phyloP scores from a whole-genome alignment of 208 protist species.

The Acanthamoeba royreba region DNA sequence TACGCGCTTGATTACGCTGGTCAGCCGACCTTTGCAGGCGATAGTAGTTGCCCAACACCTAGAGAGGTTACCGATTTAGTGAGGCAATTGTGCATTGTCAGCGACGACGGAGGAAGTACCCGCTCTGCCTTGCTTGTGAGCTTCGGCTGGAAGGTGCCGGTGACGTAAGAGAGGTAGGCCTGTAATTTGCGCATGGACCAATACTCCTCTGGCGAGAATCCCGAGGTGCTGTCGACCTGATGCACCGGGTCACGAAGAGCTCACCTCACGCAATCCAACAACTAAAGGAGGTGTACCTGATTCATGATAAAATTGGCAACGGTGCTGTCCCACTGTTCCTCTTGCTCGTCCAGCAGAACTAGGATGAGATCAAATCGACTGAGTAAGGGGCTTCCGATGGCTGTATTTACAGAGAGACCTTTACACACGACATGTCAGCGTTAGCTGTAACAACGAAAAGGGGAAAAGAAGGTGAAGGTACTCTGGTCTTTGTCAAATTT shows the following conservation, averaged over 20 bases:
- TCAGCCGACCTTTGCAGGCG: background rate
- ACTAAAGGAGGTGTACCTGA: constrained; percentile 45
- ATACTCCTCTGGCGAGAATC: constrained; percentile 94
- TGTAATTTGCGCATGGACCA: constrained; percentile 89
- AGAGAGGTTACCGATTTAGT: background rate
- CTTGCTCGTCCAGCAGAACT: constrained; percentile 14
- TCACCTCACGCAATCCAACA: constrained; percentile 85
- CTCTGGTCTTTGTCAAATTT: constrained; percentile 92
- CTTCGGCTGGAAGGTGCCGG: constrained; percentile 87
- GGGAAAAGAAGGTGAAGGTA: background rate
- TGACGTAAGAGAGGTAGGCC: constrained; percentile 98
- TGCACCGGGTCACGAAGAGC: constrained; percentile 90
- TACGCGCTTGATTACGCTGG: constrained; percentile 88
- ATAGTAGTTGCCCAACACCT: background rate
- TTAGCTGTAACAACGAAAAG: background rate
- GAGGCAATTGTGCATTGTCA: constrained; percentile 92
- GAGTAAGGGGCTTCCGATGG: constrained; percentile 89
- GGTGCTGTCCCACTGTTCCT: background rate
- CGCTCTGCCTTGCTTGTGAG: constrained; percentile 90
- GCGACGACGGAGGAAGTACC: constrained; percentile 93
- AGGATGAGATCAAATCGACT: constrained; percentile 92
- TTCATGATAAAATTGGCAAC: background rate
- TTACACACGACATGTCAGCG: too few relatives aligned
- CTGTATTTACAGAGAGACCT: constrained; percentile 91
- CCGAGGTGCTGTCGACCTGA: constrained; percentile 89